A percentile compares a stretch with the other conserved stretches of the same genome.
Conservation (phyloP, 768 basidiomycete species). For the Udeniomyces megalosporus region DNA sequence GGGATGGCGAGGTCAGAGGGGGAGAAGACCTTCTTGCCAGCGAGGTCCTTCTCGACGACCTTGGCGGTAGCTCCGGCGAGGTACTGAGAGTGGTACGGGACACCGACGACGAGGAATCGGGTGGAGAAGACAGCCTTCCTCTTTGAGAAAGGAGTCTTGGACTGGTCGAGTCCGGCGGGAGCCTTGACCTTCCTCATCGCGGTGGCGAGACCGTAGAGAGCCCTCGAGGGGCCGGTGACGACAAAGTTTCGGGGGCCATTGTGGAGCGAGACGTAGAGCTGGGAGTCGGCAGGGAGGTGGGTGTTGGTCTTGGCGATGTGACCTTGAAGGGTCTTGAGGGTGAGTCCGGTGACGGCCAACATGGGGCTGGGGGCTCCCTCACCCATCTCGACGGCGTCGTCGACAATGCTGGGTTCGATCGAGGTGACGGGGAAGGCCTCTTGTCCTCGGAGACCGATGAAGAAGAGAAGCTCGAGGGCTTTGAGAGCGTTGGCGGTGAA, state of each 20-base stretch:
- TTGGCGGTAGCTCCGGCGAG: slow-evolving; percentile 57
- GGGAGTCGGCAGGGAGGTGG: slow-evolving; percentile 59
- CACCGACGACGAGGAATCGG: slow-evolving; percentile 86
- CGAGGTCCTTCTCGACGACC: slow-evolving; percentile 57
- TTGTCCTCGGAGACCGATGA: slow-evolving; percentile 80
- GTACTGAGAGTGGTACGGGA: slow-evolving; percentile 89
- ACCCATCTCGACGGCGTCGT: slow-evolving; percentile 76
- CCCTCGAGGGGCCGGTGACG: slow-evolving; percentile 75
- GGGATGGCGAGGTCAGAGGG: slow-evolving; percentile 51
- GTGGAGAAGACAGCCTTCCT: slow-evolving; percentile 83
- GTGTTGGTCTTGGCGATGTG: slow-evolving; percentile 78
- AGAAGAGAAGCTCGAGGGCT: slow-evolving; percentile 83
- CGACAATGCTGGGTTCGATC: slow-evolving; percentile 69
- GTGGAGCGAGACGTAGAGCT: slow-evolving; percentile 71
- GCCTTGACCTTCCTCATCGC: slow-evolving; percentile 80
- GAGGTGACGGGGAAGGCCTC: slow-evolving; percentile 84
- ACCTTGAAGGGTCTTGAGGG: slow-evolving; percentile 50
- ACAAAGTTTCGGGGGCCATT: slow-evolving; percentile 86
- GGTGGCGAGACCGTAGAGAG: slow-evolving; percentile 87
- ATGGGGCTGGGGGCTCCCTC: slow-evolving; percentile 89
- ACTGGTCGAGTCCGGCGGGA: slow-evolving; percentile 72
- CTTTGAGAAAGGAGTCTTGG: slow-evolving; percentile 69
- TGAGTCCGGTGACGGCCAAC: slow-evolving; percentile 74
- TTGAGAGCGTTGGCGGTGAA: slow-evolving; percentile 62
- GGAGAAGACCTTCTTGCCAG: slow-evolving; percentile 41